Evolutionary conservation across 129 eudicot genomes (phyloP), one percentile per base, ranked within the genome.

Genomic region (Centaurea solstitialis): DNA sequence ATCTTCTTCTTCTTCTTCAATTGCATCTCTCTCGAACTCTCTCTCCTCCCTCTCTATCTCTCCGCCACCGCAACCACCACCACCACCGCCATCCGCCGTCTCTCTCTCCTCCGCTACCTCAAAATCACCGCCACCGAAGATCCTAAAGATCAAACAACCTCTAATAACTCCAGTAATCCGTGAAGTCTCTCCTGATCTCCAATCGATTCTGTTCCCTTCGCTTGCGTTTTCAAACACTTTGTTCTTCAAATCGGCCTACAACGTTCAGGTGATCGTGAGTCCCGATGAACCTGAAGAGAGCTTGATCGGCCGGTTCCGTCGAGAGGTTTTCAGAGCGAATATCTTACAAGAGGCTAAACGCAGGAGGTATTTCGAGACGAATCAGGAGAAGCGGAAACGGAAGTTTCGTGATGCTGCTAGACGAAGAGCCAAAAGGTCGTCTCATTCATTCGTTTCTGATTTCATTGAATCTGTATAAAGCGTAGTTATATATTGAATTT

Each of bases 361-460:
- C 24, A 81, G 97, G 45, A 82, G 81, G 68, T 87, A 53, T 39
- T 86, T 82, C 39, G 94, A 92, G 79, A 78, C 84, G 3, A 85
- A 61, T 68, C 92, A 82, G 85, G 97, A 92, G 78, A 86, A 87
- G 68, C 86, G 83, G 3, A 92, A 92, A 80, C 86, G 94, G 53
- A 92, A 86, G 80, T 3, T 71, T 18, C 94, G 92, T 17, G 94
- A 92, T 21, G 97, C 97, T 64, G 85, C 92, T 15, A 77, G 28
- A 76, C 81, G 88, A n/a, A 80, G 87, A 83, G 85, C 93, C 30
- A 85, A 82, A 82, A 86, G 92, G 95, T 91, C 10, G 15, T 18
- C n/a, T 18, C n/a, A 6, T 50, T 43, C 10, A 57, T 65, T n/a
- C 62, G 13, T 62, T 79, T 73, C 66, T 71, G 47, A 45, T 76